Evolutionary conservation across 306 rosid genomes (phyloP).

Genomic region (Trifolium repens): DNA sequence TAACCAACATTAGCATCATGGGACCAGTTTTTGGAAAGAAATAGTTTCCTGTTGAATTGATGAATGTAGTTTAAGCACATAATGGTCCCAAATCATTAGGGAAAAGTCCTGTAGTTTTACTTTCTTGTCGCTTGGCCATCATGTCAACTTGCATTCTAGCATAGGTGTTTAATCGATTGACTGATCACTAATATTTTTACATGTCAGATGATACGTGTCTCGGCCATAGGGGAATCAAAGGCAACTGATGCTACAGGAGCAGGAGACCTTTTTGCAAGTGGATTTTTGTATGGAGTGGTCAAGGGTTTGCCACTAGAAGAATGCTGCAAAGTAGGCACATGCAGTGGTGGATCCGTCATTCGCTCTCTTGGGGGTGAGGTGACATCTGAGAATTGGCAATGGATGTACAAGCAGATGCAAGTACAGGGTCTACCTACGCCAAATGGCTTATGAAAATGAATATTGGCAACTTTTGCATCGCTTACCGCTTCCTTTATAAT

Average conservation of each 20-base stretch:
- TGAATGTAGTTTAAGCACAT: slow-evolving; percentile 10
- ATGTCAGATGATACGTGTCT: slow-evolving; percentile 68
- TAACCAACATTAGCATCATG: not conserved
- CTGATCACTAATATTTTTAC: not conserved
- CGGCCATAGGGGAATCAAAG: slow-evolving; percentile 76
- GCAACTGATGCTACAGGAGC: slow-evolving; percentile 97
- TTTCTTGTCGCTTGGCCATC: slow-evolving; percentile 27
- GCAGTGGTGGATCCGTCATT: slow-evolving; percentile 93
- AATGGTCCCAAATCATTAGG: not conserved
- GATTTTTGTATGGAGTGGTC: slow-evolving; percentile 84
- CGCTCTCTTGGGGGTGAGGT: slow-evolving; percentile 94
- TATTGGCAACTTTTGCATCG: not conserved
- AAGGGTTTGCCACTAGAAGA: slow-evolving; percentile 84
- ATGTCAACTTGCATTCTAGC: not conserved
- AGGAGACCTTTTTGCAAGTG: slow-evolving; percentile 96
- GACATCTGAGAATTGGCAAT: slow-evolving; percentile 75
- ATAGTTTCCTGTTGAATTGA: slow-evolving; percentile 17
- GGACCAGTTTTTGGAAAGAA: not conserved
- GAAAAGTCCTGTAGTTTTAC: not conserved
- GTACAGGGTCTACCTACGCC: slow-evolving; percentile 68
- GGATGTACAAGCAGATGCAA: slow-evolving; percentile 96
- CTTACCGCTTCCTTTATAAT: not conserved
- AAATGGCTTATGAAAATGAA: slow-evolving; percentile 41
- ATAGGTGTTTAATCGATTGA: slow-evolving; percentile 3
- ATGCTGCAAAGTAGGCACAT: slow-evolving; percentile 88